These are phyloP conservation scores for Microdochium nivale DNA, from an alignment of 2,329 filamentous ascomycete species.

Conservation along the genomic window DNA sequence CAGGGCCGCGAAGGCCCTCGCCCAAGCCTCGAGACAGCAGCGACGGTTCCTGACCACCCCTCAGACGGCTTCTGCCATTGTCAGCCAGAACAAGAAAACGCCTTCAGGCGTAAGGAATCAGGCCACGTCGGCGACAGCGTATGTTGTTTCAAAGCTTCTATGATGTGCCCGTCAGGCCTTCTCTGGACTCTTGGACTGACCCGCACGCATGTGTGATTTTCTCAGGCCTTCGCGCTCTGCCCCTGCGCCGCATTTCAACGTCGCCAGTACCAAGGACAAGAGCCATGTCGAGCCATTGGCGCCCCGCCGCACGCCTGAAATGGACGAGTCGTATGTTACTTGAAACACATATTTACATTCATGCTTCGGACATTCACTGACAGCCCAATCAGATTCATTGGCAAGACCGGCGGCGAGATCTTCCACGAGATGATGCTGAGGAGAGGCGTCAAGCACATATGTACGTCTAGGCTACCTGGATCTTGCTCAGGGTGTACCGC, in stretches of 20 bases:
- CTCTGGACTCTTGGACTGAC: slow-evolving; percentile 13
- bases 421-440: slow-evolving; percentile 99
- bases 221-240: slow-evolving; percentile 47
- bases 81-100: slow-evolving; percentile 27
- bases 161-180: slow-evolving; percentile 1
- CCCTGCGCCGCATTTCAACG: slow-evolving; percentile 56
- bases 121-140: slow-evolving; percentile 44
- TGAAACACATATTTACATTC: slow-evolving; percentile 5
- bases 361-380: slow-evolving; percentile 9
- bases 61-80: slow-evolving; percentile 23
- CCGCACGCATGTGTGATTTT: slow-evolving; percentile 7
- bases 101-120: slow-evolving; percentile 35
- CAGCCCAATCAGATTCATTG: slow-evolving; percentile 61
- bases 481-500: background rate
- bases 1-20: slow-evolving; percentile 36
- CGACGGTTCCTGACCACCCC: slow-evolving; percentile 32
- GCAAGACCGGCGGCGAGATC: slow-evolving; percentile 90
- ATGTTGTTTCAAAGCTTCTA: slow-evolving; percentile 24
- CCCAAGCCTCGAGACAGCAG: slow-evolving; percentile 24
- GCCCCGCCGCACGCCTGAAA: slow-evolving; percentile 48
- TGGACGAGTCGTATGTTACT: slow-evolving; percentile 70
- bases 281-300: slow-evolving; percentile 64
- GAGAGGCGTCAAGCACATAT: slow-evolving; percentile 86
- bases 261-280: slow-evolving; percentile 29
- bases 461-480: slow-evolving; percentile 44